Conservation (phyloP, 1,284 basidiomycete species). For the Apiotrichum laibachii region DNA sequence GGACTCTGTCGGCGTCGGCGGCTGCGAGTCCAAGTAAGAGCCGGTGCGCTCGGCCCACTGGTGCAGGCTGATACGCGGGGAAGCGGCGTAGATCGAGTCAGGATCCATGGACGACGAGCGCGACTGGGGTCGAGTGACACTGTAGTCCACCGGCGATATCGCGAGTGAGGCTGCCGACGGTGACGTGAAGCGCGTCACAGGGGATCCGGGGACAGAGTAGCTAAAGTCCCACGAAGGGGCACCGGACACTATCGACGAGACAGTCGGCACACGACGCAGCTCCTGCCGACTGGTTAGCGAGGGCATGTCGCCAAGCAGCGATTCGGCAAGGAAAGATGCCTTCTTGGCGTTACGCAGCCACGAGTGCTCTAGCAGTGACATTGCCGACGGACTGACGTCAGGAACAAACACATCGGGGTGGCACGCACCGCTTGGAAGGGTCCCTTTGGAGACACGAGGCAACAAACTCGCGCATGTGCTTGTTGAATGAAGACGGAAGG, state of each 20-base stretch:
- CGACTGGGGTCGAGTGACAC: constrained; percentile 14
- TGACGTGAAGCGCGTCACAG: constrained; percentile 19
- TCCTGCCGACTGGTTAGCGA: constrained; percentile 39
- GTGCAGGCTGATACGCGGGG: constrained; percentile 35
- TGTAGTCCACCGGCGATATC: constrained; percentile 20
- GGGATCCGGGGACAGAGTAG: constrained; percentile 33
- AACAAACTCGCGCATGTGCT: constrained; percentile 85
- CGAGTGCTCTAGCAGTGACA: constrained; percentile 28
- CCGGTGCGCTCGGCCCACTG: constrained; percentile 40
- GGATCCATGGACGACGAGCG: constrained; percentile 20
- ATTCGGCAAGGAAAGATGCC: constrained; percentile 34
- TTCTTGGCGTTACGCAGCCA: constrained; percentile 40
- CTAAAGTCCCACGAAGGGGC: constrained; percentile 45
- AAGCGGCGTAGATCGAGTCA: constrained; percentile 17
- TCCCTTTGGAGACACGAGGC: constrained; percentile 75
- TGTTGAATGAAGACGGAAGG: constrained; percentile 55
- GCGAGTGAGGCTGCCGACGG: constrained; percentile 13
- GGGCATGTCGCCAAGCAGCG: constrained; percentile 32
- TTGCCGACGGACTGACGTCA: constrained; percentile 26
- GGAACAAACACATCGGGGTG: background rate
- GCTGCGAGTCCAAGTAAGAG: constrained; percentile 16
- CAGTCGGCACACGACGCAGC: constrained; percentile 36
- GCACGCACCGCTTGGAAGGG: constrained; percentile 65
- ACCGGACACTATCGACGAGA: constrained; percentile 32
- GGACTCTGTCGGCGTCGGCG: constrained; percentile 15